phyloP scores from a whole-genome alignment of 2,329 filamentous ascomycete genomes.

The Claviceps fusiformis region DNA sequence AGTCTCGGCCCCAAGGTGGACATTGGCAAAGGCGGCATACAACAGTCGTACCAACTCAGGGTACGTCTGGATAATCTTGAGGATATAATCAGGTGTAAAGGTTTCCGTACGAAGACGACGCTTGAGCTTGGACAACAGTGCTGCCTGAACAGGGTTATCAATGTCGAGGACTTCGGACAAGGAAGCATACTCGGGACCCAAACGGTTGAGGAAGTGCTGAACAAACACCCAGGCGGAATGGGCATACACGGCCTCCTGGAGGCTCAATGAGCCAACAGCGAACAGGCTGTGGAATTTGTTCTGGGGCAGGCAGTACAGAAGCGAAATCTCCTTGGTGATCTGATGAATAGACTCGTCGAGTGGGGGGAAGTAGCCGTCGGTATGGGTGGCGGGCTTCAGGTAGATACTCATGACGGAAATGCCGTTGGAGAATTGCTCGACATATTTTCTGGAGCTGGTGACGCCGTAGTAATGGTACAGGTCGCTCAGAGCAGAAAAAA shows the following conservation, averaged over 20 bases:
- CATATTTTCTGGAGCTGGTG: constrained; percentile 91
- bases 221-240: constrained; percentile 97
- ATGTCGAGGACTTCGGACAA: constrained; percentile 67
- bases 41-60: constrained; percentile 74
- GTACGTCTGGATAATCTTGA: constrained; percentile 89
- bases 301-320: constrained; percentile 94
- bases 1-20: constrained; percentile 51
- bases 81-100: constrained; percentile 95
- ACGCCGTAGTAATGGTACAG: constrained; percentile 98
- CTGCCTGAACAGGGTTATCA: constrained; percentile 72
- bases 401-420: constrained; percentile 97
- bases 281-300: constrained; percentile 93
- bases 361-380: constrained; percentile 50
- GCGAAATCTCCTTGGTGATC: constrained; percentile 95
- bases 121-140: constrained; percentile 87
- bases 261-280: constrained; percentile 68
- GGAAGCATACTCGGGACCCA: constrained; percentile 84
- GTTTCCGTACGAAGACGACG: constrained; percentile 89
- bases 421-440: constrained; percentile 97
- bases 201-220: constrained; percentile 92
- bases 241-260: constrained; percentile 94
- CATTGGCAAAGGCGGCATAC: constrained; percentile 82
- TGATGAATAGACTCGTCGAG: constrained; percentile 94
- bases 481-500: constrained; percentile 92
- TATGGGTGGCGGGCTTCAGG: constrained; percentile 55